Evolutionary conservation across 352 stramenopile species (phyloP).

Genomic region (Pythium oligandrum): DNA sequence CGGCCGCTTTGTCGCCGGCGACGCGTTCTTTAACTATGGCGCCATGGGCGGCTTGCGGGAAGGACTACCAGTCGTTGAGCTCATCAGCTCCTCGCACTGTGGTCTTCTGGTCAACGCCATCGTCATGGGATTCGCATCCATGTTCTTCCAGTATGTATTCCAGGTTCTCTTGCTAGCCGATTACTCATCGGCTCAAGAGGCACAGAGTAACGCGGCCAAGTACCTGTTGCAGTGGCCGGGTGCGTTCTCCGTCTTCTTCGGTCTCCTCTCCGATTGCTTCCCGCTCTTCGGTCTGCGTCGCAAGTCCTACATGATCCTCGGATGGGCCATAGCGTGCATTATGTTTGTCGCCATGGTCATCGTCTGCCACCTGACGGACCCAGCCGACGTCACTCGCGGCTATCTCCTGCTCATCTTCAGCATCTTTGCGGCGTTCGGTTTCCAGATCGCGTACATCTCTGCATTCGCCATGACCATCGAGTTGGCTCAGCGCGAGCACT

Average conservation of each 20-base stretch:
- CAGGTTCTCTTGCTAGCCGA: slow-evolving; percentile 36
- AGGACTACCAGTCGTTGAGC: slow-evolving; percentile 18
- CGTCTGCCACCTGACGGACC: too few relatives aligned
- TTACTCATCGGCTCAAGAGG: slow-evolving; percentile 26
- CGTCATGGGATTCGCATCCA: slow-evolving; percentile 20
- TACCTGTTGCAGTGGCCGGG: slow-evolving; percentile 61
- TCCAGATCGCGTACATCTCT: slow-evolving; percentile 38
- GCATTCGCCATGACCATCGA: slow-evolving; percentile 42
- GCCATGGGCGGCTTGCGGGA: slow-evolving; percentile 21
- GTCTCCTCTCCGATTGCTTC: slow-evolving; percentile 79
- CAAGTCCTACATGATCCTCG: slow-evolving; percentile 87
- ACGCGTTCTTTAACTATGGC: too few relatives aligned
- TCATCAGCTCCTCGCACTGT: slow-evolving; percentile 26
- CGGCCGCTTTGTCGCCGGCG: too few relatives aligned
- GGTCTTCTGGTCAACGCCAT: slow-evolving; percentile 36
- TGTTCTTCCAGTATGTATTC: slow-evolving; percentile 30
- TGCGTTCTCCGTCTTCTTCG: slow-evolving; percentile 77
- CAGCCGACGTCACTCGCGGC: slow-evolving; percentile 8
- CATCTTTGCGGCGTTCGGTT: slow-evolving; percentile 20
- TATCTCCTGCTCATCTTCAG: slow-evolving; percentile 13
- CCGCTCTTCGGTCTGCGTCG: slow-evolving; percentile 73
- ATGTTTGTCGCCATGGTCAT: too few relatives aligned
- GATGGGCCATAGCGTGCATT: slow-evolving; percentile 21
- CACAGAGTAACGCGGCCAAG: slow-evolving; percentile 24
- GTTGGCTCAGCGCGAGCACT: slow-evolving; percentile 44